These are phyloP conservation scores for Metrosideros polymorpha DNA, from an alignment of 441 rosid species.

Conservation along the genomic window DNA sequence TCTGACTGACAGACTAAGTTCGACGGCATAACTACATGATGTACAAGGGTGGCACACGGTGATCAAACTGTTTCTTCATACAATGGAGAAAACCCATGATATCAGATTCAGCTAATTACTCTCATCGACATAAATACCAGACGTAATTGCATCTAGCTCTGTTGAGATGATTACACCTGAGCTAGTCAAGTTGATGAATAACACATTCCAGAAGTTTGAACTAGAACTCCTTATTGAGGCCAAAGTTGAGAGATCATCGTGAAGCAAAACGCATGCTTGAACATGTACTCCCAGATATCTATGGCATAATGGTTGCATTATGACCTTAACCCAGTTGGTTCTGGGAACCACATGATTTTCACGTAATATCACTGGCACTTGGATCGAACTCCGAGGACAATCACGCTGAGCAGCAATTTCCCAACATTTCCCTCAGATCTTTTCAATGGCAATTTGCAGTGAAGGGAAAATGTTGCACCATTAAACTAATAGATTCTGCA, in stretches of 20 bases:
- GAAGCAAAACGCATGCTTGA: background rate
- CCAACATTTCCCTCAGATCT: background rate
- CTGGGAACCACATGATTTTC: background rate
- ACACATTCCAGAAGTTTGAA: background rate
- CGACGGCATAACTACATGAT: background rate
- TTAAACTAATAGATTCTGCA: slow-evolving; percentile 55
- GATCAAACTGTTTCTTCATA: background rate
- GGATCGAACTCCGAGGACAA: background rate
- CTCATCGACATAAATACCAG: background rate
- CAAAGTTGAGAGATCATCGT: background rate
- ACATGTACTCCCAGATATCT: background rate
- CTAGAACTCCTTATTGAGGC: background rate
- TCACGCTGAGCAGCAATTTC: background rate
- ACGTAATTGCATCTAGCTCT: background rate
- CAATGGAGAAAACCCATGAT: background rate
- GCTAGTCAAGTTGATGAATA: background rate
- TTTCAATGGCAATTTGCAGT: background rate
- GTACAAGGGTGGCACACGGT: background rate
- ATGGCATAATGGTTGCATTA: background rate
- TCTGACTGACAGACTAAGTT: background rate
- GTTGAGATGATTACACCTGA: background rate
- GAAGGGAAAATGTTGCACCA: background rate
- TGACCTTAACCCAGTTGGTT: background rate
- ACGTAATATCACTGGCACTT: background rate
- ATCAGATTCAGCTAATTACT: background rate